Percentiles rank a stretch among this genome's conserved stretches.
Evolutionary conservation across 1,139 yeast genomes (phyloP).

Genomic region (Scheffersomyces illinoinensis): DNA sequence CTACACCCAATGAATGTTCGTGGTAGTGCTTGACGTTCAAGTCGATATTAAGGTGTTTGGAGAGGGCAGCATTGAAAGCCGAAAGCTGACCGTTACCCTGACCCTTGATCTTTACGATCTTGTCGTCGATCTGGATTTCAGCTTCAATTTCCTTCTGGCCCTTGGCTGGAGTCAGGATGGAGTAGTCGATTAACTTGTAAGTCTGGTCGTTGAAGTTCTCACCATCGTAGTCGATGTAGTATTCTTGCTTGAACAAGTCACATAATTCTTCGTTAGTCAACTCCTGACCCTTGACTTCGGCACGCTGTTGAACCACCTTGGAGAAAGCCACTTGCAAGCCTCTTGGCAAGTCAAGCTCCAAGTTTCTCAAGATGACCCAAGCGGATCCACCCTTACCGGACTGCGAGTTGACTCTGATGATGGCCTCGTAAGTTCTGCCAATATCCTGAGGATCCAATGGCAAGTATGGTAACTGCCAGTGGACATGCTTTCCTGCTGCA

Average conservation of each 20-base stretch:
- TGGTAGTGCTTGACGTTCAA: constrained; percentile 81
- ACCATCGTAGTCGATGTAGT: constrained; percentile 58
- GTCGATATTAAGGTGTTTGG: constrained; percentile 52
- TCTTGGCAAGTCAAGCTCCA: constrained; percentile 92
- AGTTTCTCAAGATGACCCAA: constrained; percentile 86
- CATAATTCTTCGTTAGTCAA: constrained; percentile 76
- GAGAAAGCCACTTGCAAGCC: constrained; percentile 90
- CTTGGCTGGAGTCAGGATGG: constrained; percentile 34
- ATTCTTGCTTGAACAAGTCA: constrained; percentile 69
- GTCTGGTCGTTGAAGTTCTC: constrained; percentile 31
- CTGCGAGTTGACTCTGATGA: constrained; percentile 95
- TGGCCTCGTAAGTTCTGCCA: constrained; percentile 96
- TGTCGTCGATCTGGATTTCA: constrained; percentile 48
- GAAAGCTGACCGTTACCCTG: constrained; percentile 95
- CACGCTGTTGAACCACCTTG: constrained; percentile 73
- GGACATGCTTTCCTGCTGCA: constrained; percentile 32
- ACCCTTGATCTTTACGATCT: constrained; percentile 55
- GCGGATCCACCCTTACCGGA: constrained; percentile 99
- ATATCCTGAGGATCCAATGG: constrained; percentile 96
- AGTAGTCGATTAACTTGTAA: constrained; percentile 53
- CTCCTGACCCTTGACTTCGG: constrained; percentile 86
- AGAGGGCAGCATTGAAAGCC: constrained; percentile 78
- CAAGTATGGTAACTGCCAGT: constrained; percentile 89
- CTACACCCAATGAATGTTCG: constrained; percentile 91
- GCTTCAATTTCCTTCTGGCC: constrained; percentile 29